Base-by-base conservation (phyloP, 306 rosid species). In the Arachis stenosperma region DNA sequence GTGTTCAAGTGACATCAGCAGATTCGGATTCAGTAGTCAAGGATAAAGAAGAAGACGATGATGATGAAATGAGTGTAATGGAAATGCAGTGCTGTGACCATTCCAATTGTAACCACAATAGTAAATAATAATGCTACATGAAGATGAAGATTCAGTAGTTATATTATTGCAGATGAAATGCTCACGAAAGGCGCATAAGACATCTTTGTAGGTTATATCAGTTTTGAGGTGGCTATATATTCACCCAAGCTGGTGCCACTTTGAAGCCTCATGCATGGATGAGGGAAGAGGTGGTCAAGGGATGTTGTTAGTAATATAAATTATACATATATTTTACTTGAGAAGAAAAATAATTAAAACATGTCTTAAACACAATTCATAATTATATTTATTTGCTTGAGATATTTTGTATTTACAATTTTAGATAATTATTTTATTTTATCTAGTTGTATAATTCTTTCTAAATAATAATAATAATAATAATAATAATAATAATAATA, bases 61-160 rank as follows among this genome's bases (percentile, higher is more conserved):
- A 67, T 69, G 70, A 37, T 3, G 71, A 4, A 8, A 66, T 40
- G 46, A 61, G 65, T 5, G 86, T 77, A 12, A 0, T 84, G 73
- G 86, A 82, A 68, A 47, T 73, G 69, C 85, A 84, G 43, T 27
- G 53, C 30, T 9, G 36, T 2, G 9, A 27, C 62, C 53, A 68
- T 75, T 50, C 74, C 40, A 67, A 72, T 11, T 59, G n/a, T 9
- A 75, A 46, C 8, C 37, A 33, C 4, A 33, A 33, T 33, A 33
- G 60, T 39, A 6, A 11, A 67, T 39, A 6, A 11, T 14, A 40
- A 9, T 29, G 40, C 15, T 39, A 8, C 43, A 42, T 42, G 46
- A 33, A 33, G 37, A 57, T 48, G 14, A 40, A 33, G 53, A 51
- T 62, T 42, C 46, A 9, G 30, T n/a, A n/a, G 0, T 33, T 2